phyloP scores from a whole-genome alignment of 2,329 filamentous ascomycete species.

The Exophiala bonariae region DNA sequence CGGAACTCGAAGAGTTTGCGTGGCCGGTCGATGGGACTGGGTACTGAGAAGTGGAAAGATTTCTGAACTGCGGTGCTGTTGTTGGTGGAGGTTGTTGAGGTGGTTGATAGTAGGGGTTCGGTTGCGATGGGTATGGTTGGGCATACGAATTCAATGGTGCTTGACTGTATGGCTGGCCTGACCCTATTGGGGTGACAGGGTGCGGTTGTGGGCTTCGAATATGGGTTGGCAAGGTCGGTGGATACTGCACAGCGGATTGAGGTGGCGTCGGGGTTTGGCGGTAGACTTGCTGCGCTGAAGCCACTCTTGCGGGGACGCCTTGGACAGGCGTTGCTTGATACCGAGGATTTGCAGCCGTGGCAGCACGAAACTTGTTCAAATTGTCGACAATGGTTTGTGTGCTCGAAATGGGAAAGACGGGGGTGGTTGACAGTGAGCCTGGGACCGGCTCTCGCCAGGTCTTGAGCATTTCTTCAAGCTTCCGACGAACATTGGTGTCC shows the following conservation, averaged over 20 bases:
- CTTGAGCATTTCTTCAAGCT: slow-evolving; percentile 95
- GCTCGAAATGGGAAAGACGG: slow-evolving; percentile 84
- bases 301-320: slow-evolving; percentile 48
- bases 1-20: slow-evolving; percentile 32
- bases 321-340: slow-evolving; percentile 49
- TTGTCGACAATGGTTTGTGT: slow-evolving; percentile 93
- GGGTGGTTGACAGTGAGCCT: slow-evolving; percentile 86
- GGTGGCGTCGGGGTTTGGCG: slow-evolving; percentile 28
- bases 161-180: slow-evolving; percentile 33
- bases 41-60: slow-evolving; percentile 15
- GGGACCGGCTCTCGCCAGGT: slow-evolving; percentile 98
- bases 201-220: slow-evolving; percentile 19
- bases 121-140: slow-evolving; percentile 9
- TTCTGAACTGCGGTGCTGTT: slow-evolving; percentile 23
- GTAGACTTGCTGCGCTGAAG: slow-evolving; percentile 53
- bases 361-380: slow-evolving; percentile 75
- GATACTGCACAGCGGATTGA: slow-evolving; percentile 17
- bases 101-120: slow-evolving; percentile 13
- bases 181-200: slow-evolving; percentile 8
- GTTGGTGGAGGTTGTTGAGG: slow-evolving; percentile 22
- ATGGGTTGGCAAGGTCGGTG: slow-evolving; percentile 10
- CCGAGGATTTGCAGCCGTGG: slow-evolving; percentile 45
- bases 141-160: slow-evolving; percentile 22
- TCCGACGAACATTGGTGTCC: slow-evolving; percentile 76
- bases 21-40: slow-evolving; percentile 33